Evolutionary conservation across 2,329 filamentous ascomycete species (phyloP).

Genomic region (Fusarium bulbicola): DNA sequence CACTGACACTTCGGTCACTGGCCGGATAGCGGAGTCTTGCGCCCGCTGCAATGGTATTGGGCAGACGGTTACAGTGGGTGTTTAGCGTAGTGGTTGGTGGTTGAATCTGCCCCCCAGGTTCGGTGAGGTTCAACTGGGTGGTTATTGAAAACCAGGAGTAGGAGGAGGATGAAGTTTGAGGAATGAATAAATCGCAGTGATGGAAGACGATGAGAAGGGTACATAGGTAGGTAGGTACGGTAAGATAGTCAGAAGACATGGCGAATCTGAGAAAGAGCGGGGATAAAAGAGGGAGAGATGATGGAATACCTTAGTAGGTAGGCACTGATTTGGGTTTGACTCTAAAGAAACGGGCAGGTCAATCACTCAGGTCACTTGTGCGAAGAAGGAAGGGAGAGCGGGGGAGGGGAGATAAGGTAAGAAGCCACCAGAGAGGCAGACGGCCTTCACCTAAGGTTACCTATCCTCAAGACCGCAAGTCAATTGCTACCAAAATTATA

Average conservation of each 20-base stretch:
- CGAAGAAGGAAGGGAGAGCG: conserved; percentile 21
- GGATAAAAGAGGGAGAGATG: neutral
- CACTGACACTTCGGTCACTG: conserved; percentile 34
- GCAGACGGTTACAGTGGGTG: conserved; percentile 20
- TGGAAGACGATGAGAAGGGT: neutral
- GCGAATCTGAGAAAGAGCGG: conserved; percentile 5
- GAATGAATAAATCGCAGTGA: neutral
- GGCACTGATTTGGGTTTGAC: conserved; percentile 3
- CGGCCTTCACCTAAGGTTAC: neutral
- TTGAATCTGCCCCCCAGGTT: conserved; percentile 7
- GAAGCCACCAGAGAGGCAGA: conserved; percentile 19
- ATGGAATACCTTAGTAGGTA: neutral
- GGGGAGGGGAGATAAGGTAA: conserved; percentile 36
- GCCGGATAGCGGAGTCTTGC: conserved; percentile 36
- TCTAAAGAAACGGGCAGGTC: conserved; percentile 9
- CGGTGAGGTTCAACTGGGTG: neutral
- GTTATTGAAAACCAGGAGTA: neutral
- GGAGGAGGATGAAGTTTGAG: neutral
- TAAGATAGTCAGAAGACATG: neutral
- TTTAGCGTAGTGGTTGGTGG: conserved; percentile 9
- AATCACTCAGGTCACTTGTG: neutral
- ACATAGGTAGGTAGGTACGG: neutral
- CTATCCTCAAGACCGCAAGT: conserved; percentile 4
- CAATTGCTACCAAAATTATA: conserved; percentile 8
- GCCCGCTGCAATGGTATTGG: conserved; percentile 31